phyloP scores from a whole-genome alignment of 2,329 filamentous ascomycete species.

The Cladobotryum mycophilum region DNA sequence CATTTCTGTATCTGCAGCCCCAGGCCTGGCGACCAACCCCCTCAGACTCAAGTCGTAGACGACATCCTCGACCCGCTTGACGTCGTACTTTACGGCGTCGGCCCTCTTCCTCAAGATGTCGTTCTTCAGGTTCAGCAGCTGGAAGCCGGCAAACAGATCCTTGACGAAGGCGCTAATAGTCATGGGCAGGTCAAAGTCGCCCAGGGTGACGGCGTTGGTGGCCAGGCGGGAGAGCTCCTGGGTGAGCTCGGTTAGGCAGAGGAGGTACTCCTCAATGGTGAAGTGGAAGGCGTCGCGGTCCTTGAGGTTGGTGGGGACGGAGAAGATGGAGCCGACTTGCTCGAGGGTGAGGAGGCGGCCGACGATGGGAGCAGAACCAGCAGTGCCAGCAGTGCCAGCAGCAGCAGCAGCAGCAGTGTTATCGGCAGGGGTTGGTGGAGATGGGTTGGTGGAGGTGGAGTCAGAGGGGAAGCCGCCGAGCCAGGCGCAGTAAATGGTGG shows the following conservation, averaged over 20 bases:
- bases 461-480: conserved; percentile 61
- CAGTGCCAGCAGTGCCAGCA: too few species aligned
- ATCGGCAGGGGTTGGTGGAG: conserved; percentile 17
- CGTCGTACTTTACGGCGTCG: conserved; percentile 92
- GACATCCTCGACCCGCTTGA: conserved; percentile 97
- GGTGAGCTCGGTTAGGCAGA: conserved; percentile 77
- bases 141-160: conserved; percentile 91
- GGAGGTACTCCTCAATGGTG: conserved; percentile 94
- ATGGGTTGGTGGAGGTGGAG: conserved; percentile 41
- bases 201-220: conserved; percentile 83
- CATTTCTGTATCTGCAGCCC: conserved; percentile 32
- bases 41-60: conserved; percentile 91
- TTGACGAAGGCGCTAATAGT: conserved; percentile 90
- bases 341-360: conserved; percentile 78
- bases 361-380: conserved; percentile 24
- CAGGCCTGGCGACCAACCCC: conserved; percentile 61
- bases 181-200: conserved; percentile 78
- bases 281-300: conserved; percentile 87
- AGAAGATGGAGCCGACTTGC: conserved; percentile 57
- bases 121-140: conserved; percentile 96
- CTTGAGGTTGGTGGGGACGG: conserved; percentile 90
- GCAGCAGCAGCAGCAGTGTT: too few species aligned
- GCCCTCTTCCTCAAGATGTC: conserved; percentile 81
- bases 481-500: conserved; percentile 60
- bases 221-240: conserved; percentile 88